Conservation (phyloP, 2,329 filamentous ascomycete genomes). For the Xylaria sp. region DNA sequence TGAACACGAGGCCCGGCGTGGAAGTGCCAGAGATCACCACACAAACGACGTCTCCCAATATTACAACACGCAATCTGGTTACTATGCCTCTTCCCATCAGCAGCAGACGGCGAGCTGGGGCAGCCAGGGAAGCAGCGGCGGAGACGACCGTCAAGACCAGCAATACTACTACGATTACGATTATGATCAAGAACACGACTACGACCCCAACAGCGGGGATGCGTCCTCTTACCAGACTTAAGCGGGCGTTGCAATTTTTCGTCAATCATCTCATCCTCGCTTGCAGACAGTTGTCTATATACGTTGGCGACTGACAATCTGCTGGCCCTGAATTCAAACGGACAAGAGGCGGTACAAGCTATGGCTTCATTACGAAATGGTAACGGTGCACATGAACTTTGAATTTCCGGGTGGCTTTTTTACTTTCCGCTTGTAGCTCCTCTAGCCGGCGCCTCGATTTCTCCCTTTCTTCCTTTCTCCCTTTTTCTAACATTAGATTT, state of each 20-base stretch:
- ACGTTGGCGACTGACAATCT: slow-evolving; percentile 4
- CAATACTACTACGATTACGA: slow-evolving; percentile 35
- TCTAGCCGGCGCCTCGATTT: slow-evolving; percentile 12
- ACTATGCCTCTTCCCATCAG: slow-evolving; percentile 51
- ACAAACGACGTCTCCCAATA: slow-evolving; percentile 40
- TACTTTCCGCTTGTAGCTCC: slow-evolving; percentile 22
- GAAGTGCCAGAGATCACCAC: slow-evolving; percentile 41
- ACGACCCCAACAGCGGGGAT: slow-evolving; percentile 38
- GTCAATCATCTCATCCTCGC: slow-evolving; percentile 5
- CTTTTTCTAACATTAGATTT: slow-evolving; percentile 15
- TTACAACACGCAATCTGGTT: slow-evolving; percentile 39
- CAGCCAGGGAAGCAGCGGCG: slow-evolving; percentile 42
- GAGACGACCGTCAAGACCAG: slow-evolving; percentile 43
- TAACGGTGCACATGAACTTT: slow-evolving; percentile 32
- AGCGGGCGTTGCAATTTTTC: slow-evolving; percentile 17
- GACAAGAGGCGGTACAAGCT: slow-evolving; percentile 7
- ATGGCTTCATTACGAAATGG: slow-evolving; percentile 28
- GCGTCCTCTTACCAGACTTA: slow-evolving; percentile 37
- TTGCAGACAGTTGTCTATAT: background rate
- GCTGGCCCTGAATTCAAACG: background rate
- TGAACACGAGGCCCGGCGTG: slow-evolving; percentile 58
- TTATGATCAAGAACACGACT: slow-evolving; percentile 43
- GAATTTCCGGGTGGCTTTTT: slow-evolving; percentile 21
- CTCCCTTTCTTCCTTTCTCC: background rate
- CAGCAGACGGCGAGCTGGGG: slow-evolving; percentile 43